Conservation (phyloP, 2,329 filamentous ascomycete genomes). For the Cladophialophora exuberans region DNA sequence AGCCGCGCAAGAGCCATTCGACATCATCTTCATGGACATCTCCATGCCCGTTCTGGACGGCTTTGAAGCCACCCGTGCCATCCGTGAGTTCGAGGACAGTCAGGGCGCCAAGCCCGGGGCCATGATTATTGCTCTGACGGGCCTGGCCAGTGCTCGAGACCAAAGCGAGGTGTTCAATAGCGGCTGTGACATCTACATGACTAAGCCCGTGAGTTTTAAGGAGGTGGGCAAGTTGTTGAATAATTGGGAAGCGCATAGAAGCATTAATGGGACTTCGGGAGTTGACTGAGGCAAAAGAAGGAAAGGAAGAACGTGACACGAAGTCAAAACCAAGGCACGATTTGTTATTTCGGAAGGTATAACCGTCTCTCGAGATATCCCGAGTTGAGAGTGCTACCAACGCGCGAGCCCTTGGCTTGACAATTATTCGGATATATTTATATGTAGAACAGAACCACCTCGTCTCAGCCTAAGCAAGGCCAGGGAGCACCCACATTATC, state of each 20-base stretch:
- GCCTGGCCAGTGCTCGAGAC: slow-evolving; percentile 38
- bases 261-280: not conserved
- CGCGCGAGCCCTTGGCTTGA: too few relatives aligned
- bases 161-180: slow-evolving; percentile 39
- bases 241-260: slow-evolving; percentile 34
- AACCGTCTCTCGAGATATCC: too few relatives aligned
- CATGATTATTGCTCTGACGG: slow-evolving; percentile 42
- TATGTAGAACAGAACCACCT: too few relatives aligned
- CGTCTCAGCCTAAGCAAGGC: too few relatives aligned
- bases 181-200: slow-evolving; percentile 42
- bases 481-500: too few relatives aligned
- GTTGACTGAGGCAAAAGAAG: not conserved
- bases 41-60: slow-evolving; percentile 54
- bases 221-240: slow-evolving; percentile 40
- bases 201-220: slow-evolving; percentile 42
- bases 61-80: slow-evolving; percentile 47
- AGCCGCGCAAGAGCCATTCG: slow-evolving; percentile 35
- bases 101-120: slow-evolving; percentile 20
- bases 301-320: not conserved
- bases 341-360: too few relatives aligned
- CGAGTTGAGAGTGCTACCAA: too few relatives aligned
- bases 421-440: too few relatives aligned
- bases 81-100: slow-evolving; percentile 41
- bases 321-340: not conserved
- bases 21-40: slow-evolving; percentile 53